Evolutionary conservation across 768 basidiomycete genomes (phyloP), one percentile per base, ranked within the genome.

Genomic region (Mycena filopes): DNA sequence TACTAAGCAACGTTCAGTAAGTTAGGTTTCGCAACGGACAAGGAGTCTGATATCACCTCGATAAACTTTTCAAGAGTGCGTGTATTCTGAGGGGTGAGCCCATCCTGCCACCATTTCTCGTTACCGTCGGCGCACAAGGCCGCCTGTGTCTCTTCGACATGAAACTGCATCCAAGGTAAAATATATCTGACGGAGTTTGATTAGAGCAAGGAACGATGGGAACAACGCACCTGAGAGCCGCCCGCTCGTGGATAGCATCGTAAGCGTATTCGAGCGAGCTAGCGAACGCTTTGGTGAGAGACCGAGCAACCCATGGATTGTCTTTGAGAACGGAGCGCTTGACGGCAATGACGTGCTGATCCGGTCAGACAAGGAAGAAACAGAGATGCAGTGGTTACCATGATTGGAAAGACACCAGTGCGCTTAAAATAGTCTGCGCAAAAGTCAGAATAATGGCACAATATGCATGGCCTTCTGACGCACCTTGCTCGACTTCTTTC

Each of bases 101-200:
- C 67, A 31, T 70, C 70, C 28, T 67, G 54, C 70, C 70, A 70
- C 66, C 67, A 71, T 29, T 54, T 65, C 2, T 64, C 69, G 31
- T 67, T 56, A 6, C 63, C 67, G 12, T 62, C 55, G n/a, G 38
- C 13, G 26, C 62, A 60, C 50, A 69, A 15, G 20, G 63, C 70
- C 11, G 66, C 61, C 41, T 68, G 63, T 0, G 70, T 71, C 43
- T 71, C 63, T 55, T 71, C 67, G 13, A 71, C 69, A 31, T 67
- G 69, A 50, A 61, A 67, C 46, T 64, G 63, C 51, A 70, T 54
- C 66, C 66, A 67, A 11, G 66, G 66, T 16, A 70, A 26, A 13
- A 67, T 70, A 43, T 67, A 70, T 33, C 55, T 64, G 41, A 20
- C 25, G 26, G 10, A 41, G 23, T 18, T 29, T 53, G 36, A 38